These are phyloP conservation scores for Calonectria leucothoes DNA, from an alignment of 2,329 filamentous ascomycete species.

Conservation along the genomic window DNA sequence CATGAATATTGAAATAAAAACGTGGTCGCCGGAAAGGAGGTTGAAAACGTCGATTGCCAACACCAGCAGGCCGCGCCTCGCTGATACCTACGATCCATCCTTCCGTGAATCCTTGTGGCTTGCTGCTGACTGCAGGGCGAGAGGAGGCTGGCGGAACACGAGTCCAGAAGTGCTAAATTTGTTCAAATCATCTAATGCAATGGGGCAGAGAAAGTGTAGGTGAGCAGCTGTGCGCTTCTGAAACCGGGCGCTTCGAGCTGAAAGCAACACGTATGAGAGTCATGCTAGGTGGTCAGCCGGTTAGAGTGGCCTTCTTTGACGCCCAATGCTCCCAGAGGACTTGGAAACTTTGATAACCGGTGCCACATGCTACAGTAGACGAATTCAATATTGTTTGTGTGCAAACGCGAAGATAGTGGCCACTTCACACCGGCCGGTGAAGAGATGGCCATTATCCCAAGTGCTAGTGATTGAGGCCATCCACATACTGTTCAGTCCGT, in stretches of 20 bases:
- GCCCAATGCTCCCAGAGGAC: neutral
- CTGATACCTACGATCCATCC: no score
- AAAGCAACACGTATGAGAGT: no score
- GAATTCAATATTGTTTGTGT: neutral
- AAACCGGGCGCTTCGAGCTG: no score
- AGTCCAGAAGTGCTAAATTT: neutral
- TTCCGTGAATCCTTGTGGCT: no score
- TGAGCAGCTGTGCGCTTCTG: neutral
- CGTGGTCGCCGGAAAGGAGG: no score
- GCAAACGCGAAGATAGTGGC: neutral
- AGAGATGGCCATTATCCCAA: neutral
- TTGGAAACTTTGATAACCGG: neutral
- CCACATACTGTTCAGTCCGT: neutral
- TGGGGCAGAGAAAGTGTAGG: neutral
- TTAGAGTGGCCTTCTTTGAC: neutral
- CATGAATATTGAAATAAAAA: no score
- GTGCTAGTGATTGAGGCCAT: neutral
- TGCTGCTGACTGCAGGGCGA: neutral
- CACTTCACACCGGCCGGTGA: neutral
- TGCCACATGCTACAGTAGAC: no score
- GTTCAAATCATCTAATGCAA: neutral
- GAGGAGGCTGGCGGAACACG: neutral
- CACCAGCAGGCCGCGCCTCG: no score
- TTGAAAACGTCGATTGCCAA: no score
- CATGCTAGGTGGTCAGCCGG: neutral